Evolutionary conservation across 2,329 filamentous ascomycete species (phyloP), one percentile per base, ranked within the genome.

Genomic region (Arthrobotrys entomopaga): DNA sequence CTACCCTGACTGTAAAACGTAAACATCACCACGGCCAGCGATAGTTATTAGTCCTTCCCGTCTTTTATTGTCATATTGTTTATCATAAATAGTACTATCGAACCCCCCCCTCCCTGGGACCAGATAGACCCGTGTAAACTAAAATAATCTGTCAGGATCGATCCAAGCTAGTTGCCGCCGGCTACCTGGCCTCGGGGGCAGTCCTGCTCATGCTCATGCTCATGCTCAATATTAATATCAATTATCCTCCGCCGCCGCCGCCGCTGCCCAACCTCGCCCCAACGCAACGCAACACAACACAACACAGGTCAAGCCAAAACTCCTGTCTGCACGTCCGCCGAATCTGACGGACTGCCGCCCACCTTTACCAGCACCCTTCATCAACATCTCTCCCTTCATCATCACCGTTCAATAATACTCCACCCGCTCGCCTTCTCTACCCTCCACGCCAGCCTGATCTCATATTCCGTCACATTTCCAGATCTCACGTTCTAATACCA

Each of bases 391-490:
- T 16, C 20, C 49, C 49, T 13, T 46, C 34, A 13, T 46, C 42
- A 46, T 46, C 42, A 13, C 42, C 42, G 24, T 38, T 24, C 24
- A 16, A 34, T 50, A n/a, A 13, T 38, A 13, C 16, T 29, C 16
- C 58, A 24, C 29, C 20, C 20, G n/a, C 38, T 24, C 19, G 40
- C 24, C 4, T n/a, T n/a, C 38, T 54, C 20, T 29, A 22, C 16
- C 49, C 24, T 16, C 40, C 13, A 2, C 34, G 16, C 15, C 26
- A 11, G 6, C 38, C 24, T 40, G 16, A 16, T 34, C 26, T 50
- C 38, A 20, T 22, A 16, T 19, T 46, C 7, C 66, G 38, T 52
- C 58, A 24, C n/a, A 58, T 48, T n/a, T 75, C 64, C 49, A 26
- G 61, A 29, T 43, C 64, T 49, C 19, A 3, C 50, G 43, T 7